Conservation (phyloP, 371 early-diverging fungal genomes). For the Mucor mucedo region DNA sequence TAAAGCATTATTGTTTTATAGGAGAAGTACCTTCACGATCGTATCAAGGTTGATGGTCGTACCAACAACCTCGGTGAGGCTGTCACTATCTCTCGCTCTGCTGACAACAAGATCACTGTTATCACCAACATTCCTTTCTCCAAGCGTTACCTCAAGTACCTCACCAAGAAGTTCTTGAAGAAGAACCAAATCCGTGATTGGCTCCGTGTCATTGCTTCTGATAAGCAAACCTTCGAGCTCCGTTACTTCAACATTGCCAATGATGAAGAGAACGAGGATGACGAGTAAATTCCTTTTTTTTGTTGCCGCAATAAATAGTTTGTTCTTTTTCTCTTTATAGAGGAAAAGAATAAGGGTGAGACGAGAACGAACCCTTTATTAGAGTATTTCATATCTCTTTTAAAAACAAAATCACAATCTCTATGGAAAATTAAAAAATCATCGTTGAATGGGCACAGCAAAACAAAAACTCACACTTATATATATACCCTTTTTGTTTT, state of each 20-base stretch:
- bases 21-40: slow-evolving; percentile 97
- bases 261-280: slow-evolving; percentile 69
- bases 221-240: slow-evolving; percentile 94
- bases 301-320: slow-evolving; percentile 11
- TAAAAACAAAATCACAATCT: slow-evolving; percentile 36
- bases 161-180: slow-evolving; percentile 99
- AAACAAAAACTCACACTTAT: background rate
- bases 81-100: slow-evolving; percentile 83
- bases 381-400: slow-evolving; percentile 9
- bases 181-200: slow-evolving; percentile 98
- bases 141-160: slow-evolving; percentile 99
- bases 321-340: slow-evolving; percentile 5
- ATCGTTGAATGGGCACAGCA: background rate
- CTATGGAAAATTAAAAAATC: slow-evolving; percentile 29
- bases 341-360: slow-evolving; percentile 50
- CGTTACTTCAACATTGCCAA: slow-evolving; percentile 95
- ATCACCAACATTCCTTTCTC: slow-evolving; percentile 84
- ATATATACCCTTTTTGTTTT: background rate
- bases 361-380: slow-evolving; percentile 70
- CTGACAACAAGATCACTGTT: slow-evolving; percentile 79
- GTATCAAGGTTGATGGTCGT: slow-evolving; percentile 97
- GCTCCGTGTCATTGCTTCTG: slow-evolving; percentile 94
- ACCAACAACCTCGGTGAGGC: slow-evolving; percentile 94
- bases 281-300: slow-evolving; percentile 17
- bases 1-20: slow-evolving; percentile 6